Base-by-base conservation (phyloP, 2,329 filamentous ascomycete genomes). In the Calonectria crousiana region DNA sequence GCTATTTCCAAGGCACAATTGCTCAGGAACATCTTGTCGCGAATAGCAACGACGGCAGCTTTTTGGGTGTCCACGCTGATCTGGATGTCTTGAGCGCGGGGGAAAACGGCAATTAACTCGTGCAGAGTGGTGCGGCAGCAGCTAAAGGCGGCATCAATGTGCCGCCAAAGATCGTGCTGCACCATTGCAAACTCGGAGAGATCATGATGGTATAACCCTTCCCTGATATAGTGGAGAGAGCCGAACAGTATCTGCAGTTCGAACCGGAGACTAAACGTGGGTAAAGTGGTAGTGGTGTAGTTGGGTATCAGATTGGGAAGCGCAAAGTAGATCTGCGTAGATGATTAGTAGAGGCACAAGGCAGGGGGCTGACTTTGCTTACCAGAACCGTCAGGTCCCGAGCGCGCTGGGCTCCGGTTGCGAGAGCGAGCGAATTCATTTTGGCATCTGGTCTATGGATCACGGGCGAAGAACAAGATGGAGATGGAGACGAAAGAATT, bases 1-100 rank as follows among this genome's bases (percentile, higher is more conserved):
- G 81, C 80, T 2, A 80, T 82, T 66, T 82, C 80, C 47, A 82
- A 67, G 3, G 79, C 79, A 52, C 75, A 78, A 26, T 81, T 82
- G 16, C 77, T 79, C 67, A 81, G 78, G 60, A 79, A 76, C 38
- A 82, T 77, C 62, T 77, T 80, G 71, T 82, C 81, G 14, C 76
- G 74, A 58, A 78, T 78, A 0, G 73, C 71, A 14, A 69, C 60
- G 11, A 82, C 62, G 0, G 78, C 78, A 38, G 47, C 52, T 1
- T 18, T 52, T 38, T 67, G 38, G 16, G 38, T 2, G 4, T 51
- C 47, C 30, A 60, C 20, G 23, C 58, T 41, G 14, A 60, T 20
- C 34, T 34, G 38, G 1, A 51, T 13, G 23, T 36, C 36, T 67
- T 38, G 13, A 47, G 56, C 23, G 49, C 58, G 56, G 18, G 23